Base-by-base conservation (phyloP, 2,329 filamentous ascomycete species). In the Rugonectria rugulosa region DNA sequence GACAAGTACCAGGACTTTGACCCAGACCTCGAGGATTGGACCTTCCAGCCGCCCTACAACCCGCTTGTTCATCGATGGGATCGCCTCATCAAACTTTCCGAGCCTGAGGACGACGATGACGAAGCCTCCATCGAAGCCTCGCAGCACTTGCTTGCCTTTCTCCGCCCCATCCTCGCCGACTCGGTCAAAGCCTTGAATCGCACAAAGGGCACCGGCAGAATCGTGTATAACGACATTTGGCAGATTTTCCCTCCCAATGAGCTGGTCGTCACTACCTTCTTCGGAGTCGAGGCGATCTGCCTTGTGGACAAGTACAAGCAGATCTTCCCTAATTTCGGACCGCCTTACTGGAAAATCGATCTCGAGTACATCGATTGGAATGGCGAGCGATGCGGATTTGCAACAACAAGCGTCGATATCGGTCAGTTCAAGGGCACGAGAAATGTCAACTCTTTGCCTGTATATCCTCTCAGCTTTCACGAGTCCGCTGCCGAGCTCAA, bases 281-380 rank as follows among this genome's bases (percentile, higher is more conserved):
- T 61, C 27, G 72, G 71, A 14, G 68, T 73, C 54, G 70, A 77
- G 21, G 67, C 70, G 1, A 59, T 75, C n/a, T 72, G 64, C 31
- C 72, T 72, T 3, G 71, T 78, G 1, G 64, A 63, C 6, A 65
- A 68, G 32, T 73, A 70, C 46, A 32, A 68, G 17, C 24, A 11
- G n/a, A 4, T 6, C n/a, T n/a, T n/a, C n/a, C 2, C 27, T 2
- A 8, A 7, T 6, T 3, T 4, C 3, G 12, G 9, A 7, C 7
- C 5, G 1, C 24, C 34, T 8, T 48, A 14, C 20, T 73, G 68
- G 68, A 41, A 45, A 5, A 59, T 76, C 26, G 52, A 58, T 3
- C 36, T 72, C 37, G 70, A 76, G 45, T 73, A 70, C 44, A 29
- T 76, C 4, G 71, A 75, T 42, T 76, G 73, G 72, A 70, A 75